Evolutionary conservation across 306 rosid genomes (phyloP), one percentile per base, ranked within the genome.

Genomic region (Vigna angularis): DNA sequence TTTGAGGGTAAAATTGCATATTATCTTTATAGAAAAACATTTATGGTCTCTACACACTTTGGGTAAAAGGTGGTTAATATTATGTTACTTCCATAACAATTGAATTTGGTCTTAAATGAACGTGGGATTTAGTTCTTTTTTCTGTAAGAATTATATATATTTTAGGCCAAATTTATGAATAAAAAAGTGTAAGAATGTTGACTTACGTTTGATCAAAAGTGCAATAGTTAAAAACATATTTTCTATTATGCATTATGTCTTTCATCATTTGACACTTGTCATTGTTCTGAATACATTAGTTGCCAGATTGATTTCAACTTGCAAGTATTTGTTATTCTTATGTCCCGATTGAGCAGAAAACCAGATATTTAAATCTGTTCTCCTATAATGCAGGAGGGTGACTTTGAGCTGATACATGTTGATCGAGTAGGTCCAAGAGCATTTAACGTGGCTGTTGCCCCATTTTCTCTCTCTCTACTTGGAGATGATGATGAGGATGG

Each of bases 401-500:
- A 83, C 32, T 83, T 79, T 74, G 87, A 83, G 75, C 79, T 83
- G 81, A 70, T 79, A 52, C 70, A 79, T 28, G 68, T 83, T 70
- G 81, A 83, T 69, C 82, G 48, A 79, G 64, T 47, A 52, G 78
- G 83, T 12, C 53, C 83, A 5, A 30, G 61, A 53, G 63, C 78
- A 63, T 83, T 83, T 79, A 79, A 55, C 11, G 84, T 79, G 65
- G 75, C 81, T 7, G 16, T 79, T 70, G 78, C 84, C 17, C 87
- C 87, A 12, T 83, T 83, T 14, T 79, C 87, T 24, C 78, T 83
- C 17, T 52, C 81, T 34, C 55, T 83, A 18, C 58, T 83, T n/a
- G 84, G 78, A 62, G 87, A 83, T 62, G 83, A 45, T 82, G 38
- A 34, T 34, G 76, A 73, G 9, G 48, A 36, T 16, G 70, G 14